phyloP scores from a whole-genome alignment of 2,329 filamentous ascomycete genomes.

The Diaporthe eres region DNA sequence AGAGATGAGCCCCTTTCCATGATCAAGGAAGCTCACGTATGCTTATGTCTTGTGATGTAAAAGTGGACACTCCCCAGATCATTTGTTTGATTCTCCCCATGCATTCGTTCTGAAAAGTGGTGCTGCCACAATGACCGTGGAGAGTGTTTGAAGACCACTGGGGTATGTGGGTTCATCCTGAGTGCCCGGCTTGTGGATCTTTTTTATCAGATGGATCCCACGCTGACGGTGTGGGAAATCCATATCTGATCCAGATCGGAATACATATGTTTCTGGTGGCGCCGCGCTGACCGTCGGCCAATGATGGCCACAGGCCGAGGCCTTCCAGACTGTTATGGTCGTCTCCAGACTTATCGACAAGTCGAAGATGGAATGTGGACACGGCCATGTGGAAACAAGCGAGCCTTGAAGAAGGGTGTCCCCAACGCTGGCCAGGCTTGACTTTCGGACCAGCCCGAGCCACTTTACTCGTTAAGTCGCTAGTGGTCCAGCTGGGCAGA shows the following conservation, averaged over 20 bases:
- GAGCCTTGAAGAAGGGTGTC: constrained; percentile 2
- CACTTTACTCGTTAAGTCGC: background rate
- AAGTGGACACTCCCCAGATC: background rate
- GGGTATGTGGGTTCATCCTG: constrained; percentile 21
- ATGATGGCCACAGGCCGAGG: background rate
- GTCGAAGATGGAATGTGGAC: background rate
- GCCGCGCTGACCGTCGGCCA: background rate
- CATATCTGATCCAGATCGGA: background rate
- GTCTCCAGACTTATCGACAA: background rate
- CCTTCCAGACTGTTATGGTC: background rate
- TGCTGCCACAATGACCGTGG: background rate
- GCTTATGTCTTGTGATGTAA: background rate
- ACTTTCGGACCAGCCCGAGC: constrained; percentile 24
- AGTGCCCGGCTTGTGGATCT: background rate
- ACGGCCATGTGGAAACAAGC: constrained; percentile 22
- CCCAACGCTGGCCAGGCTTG: background rate
- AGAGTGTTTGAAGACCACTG: background rate
- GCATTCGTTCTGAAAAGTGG: background rate
- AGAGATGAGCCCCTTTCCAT: background rate
- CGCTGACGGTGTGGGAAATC: background rate
- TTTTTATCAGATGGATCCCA: constrained; percentile 5
- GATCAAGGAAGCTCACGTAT: background rate
- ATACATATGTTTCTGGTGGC: constrained; percentile 9
- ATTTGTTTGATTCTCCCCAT: constrained; percentile 8
- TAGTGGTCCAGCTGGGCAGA: background rate